phyloP scores from a whole-genome alignment of 192 early-diverging fungal species.

The Entrophospora sp. region DNA sequence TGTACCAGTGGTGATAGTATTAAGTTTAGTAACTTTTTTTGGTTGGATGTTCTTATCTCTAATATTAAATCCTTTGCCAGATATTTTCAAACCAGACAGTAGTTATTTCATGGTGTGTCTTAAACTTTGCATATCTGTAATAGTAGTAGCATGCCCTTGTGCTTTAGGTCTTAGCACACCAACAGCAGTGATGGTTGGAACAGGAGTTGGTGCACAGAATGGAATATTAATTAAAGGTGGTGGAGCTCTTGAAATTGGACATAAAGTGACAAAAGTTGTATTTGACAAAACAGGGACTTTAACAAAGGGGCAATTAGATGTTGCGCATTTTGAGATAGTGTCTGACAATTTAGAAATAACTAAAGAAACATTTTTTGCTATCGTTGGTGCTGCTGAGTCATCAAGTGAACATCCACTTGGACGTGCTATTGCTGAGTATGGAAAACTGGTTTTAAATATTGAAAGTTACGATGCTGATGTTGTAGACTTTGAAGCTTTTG shows the following conservation, averaged over 20 bases:
- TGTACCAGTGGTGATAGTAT: slow-evolving; percentile 74
- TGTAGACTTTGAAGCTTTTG: slow-evolving; percentile 53
- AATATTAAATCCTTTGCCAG: slow-evolving; percentile 28
- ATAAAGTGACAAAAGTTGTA: slow-evolving; percentile 74
- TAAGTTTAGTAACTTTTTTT: slow-evolving; percentile 65
- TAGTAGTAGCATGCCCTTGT: slow-evolving; percentile 96
- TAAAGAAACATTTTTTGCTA: slow-evolving; percentile 43
- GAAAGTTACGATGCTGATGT: slow-evolving; percentile 33
- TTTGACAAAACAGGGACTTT: slow-evolving; percentile 99
- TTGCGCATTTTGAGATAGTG: slow-evolving; percentile 39
- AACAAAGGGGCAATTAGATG: slow-evolving; percentile 66
- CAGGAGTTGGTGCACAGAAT: slow-evolving; percentile 88
- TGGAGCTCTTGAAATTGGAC: slow-evolving; percentile 70
- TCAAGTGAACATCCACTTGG: slow-evolving; percentile 88
- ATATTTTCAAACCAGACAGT: slow-evolving; percentile 34
- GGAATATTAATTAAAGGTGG: slow-evolving; percentile 98
- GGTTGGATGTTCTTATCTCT: slow-evolving; percentile 65
- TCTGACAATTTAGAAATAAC: slow-evolving; percentile 27
- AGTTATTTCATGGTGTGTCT: slow-evolving; percentile 72
- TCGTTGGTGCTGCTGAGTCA: slow-evolving; percentile 73
- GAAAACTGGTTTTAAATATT: slow-evolving; percentile 36
- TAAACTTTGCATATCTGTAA: slow-evolving; percentile 88
- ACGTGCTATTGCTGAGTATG: slow-evolving; percentile 58
- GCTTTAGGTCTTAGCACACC: slow-evolving; percentile 93
- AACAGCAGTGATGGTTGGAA: slow-evolving; percentile 98